Evolutionary conservation across 192 early-diverging fungal species (phyloP).

Genomic region (Backusella tuberculispora): DNA sequence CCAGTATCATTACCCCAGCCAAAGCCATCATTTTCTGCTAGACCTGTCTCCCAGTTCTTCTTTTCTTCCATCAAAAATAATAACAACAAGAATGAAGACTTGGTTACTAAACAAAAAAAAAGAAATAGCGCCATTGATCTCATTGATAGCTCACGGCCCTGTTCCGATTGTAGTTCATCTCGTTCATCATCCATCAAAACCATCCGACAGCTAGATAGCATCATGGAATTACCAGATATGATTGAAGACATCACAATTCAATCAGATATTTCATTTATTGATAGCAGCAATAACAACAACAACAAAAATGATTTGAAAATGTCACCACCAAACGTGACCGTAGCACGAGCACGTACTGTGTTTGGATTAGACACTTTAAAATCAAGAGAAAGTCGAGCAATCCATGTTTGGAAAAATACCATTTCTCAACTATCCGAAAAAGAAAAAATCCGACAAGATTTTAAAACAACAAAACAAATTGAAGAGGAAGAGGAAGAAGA

Average conservation of each 20-base stretch:
- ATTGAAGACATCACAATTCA: slow-evolving; percentile 5
- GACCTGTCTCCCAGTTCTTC: slow-evolving; percentile 23
- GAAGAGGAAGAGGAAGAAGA: no score
- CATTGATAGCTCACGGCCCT: not conserved
- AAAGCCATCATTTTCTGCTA: slow-evolving; percentile 6
- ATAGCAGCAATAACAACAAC: not conserved
- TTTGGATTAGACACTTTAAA: slow-evolving; percentile 15
- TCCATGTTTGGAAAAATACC: slow-evolving; percentile 17
- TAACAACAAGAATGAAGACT: not conserved
- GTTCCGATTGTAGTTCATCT: not conserved
- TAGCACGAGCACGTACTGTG: slow-evolving; percentile 23
- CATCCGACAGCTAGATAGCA: not conserved
- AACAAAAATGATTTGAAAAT: not conserved
- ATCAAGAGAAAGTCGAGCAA: slow-evolving; percentile 5
- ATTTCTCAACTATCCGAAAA: not conserved
- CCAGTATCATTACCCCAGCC: not conserved
- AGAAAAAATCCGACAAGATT: not conserved
- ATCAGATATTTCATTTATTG: slow-evolving; percentile 10
- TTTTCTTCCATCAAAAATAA: not conserved
- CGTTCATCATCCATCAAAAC: slow-evolving; percentile 14
- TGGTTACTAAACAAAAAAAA: not conserved
- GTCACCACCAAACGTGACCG: not conserved
- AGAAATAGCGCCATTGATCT: slow-evolving; percentile 6
- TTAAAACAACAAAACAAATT: no score
- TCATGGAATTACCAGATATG: not conserved